These are phyloP conservation scores for Rubroboletus pulcherrimus DNA, from an alignment of 768 basidiomycete genomes.

Conservation along the genomic window DNA sequence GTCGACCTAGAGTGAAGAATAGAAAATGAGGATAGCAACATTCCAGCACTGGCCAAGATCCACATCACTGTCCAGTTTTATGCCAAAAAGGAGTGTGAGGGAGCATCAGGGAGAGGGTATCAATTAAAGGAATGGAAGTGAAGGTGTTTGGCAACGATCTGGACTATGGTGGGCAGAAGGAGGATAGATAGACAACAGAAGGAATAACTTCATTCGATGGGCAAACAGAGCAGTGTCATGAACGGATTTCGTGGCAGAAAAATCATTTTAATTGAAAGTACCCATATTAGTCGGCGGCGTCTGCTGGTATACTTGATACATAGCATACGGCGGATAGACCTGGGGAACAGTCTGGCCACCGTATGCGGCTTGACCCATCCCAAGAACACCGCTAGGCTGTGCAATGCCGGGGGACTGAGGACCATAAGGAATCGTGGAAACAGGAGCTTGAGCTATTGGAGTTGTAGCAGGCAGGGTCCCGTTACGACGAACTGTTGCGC, in stretches of 20 bases:
- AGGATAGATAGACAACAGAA: slow-evolving; percentile 33
- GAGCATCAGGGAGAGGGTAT: slow-evolving; percentile 26
- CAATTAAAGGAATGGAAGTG: slow-evolving; percentile 24
- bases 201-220: slow-evolving; percentile 31
- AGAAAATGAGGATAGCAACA: slow-evolving; percentile 29
- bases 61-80: slow-evolving; percentile 21
- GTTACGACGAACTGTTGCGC: slow-evolving; percentile 45
- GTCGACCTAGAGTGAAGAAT: slow-evolving; percentile 31
- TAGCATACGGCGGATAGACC: slow-evolving; percentile 69
- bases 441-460: slow-evolving; percentile 24
- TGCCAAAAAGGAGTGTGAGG: slow-evolving; percentile 24
- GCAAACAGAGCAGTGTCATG: slow-evolving; percentile 40
- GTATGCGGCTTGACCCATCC: slow-evolving; percentile 67
- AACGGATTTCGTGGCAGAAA: slow-evolving; percentile 30
- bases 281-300: slow-evolving; percentile 72
- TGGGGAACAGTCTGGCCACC: slow-evolving; percentile 57
- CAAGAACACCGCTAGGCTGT: slow-evolving; percentile 54
- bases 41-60: slow-evolving; percentile 31
- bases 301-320: slow-evolving; percentile 83
- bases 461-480: slow-evolving; percentile 32
- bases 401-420: slow-evolving; percentile 58
- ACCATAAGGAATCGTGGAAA: slow-evolving; percentile 47
- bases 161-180: slow-evolving; percentile 22
- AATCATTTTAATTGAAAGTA: slow-evolving; percentile 56
- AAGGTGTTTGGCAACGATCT: slow-evolving; percentile 24